Evolutionary conservation across 805 yeast species (phyloP), one percentile per base, ranked within the genome.

Genomic region (Wickerhamomyces pijperi): DNA sequence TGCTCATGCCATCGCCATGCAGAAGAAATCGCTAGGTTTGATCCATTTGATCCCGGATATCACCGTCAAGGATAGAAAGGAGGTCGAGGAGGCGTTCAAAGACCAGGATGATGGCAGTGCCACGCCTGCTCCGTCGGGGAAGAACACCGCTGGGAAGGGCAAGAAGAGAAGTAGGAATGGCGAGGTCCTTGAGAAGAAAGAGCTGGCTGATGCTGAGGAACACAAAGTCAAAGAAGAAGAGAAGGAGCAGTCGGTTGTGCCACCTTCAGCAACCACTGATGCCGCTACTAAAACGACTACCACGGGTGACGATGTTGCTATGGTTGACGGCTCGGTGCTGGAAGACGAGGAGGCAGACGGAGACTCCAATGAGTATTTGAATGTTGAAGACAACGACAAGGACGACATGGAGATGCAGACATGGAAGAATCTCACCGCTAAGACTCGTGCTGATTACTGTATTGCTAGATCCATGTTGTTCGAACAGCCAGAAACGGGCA

Each of bases 1-100:
- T 36, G 83, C 77, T 0, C 97, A 92, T 61, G 98, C 98, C 0
- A 60, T 83, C 36, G 96, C 97, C 2, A 94, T 92, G 98, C 94
- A 87, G 50, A 86, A 86, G 60, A 85, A 83, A 54, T 78, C 97
- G 0, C 56, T 76, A 38, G 69, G 77, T 36, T 65, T 92, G 38
- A 70, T 76, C 5, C 95, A 95, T 0, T 63, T 85, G 44, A 90
- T 92, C 32, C 99, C 99, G 0, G 94, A 92, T 51, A 84, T 92
- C 39, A 70, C 74, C 0, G 72, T 92, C 4, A 68, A 87, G 47
- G 86, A 74, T 50, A 60, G 90, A 36, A 65, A 78, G 0, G 92
- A 82, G 38, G 73, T 80, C 7, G 92, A 82, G 47, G 68, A 63
- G 25, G 64, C 63, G 18, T 58, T 53, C 15, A 61, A 56, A 8